Percentiles rank a stretch among this genome's conserved stretches.
phyloP scores from a whole-genome alignment of 2,329 filamentous ascomycete species.

The Fusarium sulawesiense region DNA sequence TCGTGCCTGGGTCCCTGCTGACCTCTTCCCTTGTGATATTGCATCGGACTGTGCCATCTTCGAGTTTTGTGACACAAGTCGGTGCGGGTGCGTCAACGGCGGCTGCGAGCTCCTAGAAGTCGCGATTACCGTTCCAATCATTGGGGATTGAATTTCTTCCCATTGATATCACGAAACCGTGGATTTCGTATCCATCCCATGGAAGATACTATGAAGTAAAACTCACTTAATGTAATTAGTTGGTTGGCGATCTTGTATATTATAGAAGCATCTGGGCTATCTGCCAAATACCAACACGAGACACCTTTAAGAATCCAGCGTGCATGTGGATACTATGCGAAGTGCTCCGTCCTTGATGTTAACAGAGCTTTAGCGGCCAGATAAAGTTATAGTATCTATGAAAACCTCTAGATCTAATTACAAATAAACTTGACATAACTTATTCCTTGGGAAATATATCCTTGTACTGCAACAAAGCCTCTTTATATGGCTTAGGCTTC shows the following conservation, averaged over 20 bases:
- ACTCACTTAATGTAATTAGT: not conserved
- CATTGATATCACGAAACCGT: not conserved
- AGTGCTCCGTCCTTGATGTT: too few species aligned
- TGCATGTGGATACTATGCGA: too few species aligned
- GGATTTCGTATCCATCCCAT: not conserved
- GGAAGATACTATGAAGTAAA: not conserved
- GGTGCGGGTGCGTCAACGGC: not conserved
- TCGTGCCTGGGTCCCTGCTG: not conserved
- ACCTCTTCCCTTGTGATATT: not conserved
- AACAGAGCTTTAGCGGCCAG: too few species aligned
- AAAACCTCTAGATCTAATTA: too few species aligned
- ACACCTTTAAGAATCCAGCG: too few species aligned
- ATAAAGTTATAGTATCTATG: too few species aligned
- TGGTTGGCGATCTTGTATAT: too few species aligned
- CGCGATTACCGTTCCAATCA: not conserved
- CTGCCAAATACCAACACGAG: too few species aligned
- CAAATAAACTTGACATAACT: not conserved
- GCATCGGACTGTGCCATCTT: not conserved
- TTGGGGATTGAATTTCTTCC: not conserved
- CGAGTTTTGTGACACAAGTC: not conserved
- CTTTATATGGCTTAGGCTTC: conserved; percentile 34
- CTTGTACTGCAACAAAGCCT: conserved; percentile 40
- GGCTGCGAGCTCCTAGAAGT: not conserved
- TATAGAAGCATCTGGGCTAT: too few species aligned
- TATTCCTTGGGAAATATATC: conserved; percentile 31